Evolutionary conservation across 1,284 basidiomycete species (phyloP), one percentile per base, ranked within the genome.

Genomic region (Apiotrichum mycotoxinovorans): DNA sequence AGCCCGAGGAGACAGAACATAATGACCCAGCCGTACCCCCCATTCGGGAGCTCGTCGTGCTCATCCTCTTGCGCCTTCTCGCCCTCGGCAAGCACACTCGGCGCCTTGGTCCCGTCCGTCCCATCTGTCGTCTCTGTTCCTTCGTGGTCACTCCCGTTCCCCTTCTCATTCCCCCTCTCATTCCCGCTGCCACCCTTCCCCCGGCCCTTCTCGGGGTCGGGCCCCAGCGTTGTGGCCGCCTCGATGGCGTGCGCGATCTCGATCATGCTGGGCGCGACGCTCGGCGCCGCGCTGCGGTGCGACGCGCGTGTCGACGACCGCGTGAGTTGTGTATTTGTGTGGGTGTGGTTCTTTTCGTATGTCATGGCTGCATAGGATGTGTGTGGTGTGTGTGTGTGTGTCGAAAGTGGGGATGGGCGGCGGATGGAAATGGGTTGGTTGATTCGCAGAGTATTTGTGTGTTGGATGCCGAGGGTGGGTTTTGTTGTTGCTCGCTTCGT

Each of bases 21-120:
- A 27, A 78, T 69, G 45, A 79, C 73, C 78, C 77, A 79, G 22
- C 78, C 78, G 58, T 79, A 79, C 10, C 77, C 78, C 17, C 62
- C 62, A 20, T 63, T 60, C 20, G 62, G 62, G 9, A 63, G 33
- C 43, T 47, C 51, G 47, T 40, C 41, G 11, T 34, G 4, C 4
- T 47, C 33, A 3, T 23, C 33, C 20, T 23, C 34, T 20, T 23
- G n/a, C 46, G n/a, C 12, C 23, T 43, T 26, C 25, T 4, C 10
- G 14, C 14, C 42, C 10, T 11, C 42, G 23, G 17, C 42, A 14
- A 14, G 11, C 14, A 14, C 42, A 30, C 30, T 30, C 30, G 30
- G 30, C 5, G 17, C 23, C 42, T 26, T 43, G 22, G 23, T 37
- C 33, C 11, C 46, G 12, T 12, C 18, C n/a, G 8, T 47, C 45